Evolutionary conservation across 2,329 filamentous ascomycete genomes (phyloP).

Genomic region (Chaetomiaceae sp.): DNA sequence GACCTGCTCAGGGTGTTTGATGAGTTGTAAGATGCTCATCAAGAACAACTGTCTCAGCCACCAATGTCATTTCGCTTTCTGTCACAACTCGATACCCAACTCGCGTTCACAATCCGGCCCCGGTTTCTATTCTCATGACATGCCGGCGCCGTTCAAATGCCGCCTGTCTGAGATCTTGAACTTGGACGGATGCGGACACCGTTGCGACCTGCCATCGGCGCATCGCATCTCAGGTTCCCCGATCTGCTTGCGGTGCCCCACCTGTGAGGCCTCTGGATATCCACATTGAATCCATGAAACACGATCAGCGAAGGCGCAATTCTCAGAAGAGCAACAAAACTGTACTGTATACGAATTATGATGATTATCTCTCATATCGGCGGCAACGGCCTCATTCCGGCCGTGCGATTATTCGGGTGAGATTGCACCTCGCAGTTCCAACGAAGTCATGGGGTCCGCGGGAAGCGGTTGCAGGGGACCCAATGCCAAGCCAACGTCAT

Average conservation of each 20-base stretch:
- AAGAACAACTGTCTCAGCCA: no score
- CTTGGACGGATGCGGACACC: no score
- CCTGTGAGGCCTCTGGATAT: not conserved
- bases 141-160: no score
- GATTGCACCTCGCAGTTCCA: no score
- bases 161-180: no score
- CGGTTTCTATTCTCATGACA: no score
- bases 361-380: no score
- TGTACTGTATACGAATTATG: not conserved
- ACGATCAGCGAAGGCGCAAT: not conserved
- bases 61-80: not conserved
- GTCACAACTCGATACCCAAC: not conserved
- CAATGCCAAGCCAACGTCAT: conserved; percentile 16
- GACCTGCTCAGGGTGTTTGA: conserved; percentile 43
- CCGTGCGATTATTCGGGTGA: no score
- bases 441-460: not conserved
- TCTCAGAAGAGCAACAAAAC: not conserved
- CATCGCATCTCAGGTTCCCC: no score
- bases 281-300: not conserved
- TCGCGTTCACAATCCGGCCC: not conserved
- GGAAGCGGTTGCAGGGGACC: not conserved
- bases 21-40: conserved; percentile 37
- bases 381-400: no score
- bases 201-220: no score
- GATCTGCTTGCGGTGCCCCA: not conserved